Evolutionary conservation across 2,329 filamentous ascomycete genomes (phyloP).

Genomic region (Xylariaceae sp.): DNA sequence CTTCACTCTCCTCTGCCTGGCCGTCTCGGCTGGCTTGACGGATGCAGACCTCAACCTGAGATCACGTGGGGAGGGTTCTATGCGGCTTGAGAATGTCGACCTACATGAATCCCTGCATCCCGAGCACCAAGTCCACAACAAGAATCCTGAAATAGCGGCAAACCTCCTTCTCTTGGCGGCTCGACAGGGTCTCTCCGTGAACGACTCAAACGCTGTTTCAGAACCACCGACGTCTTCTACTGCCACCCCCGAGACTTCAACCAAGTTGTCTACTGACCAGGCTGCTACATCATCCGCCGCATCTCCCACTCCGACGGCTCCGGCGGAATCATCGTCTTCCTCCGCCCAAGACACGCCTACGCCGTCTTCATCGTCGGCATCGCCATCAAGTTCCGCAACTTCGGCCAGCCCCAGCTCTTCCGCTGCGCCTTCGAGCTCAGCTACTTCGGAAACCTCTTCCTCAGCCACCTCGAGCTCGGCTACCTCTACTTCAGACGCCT

Average conservation of each 20-base stretch:
- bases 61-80: constrained; percentile 19
- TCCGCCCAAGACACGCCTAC: constrained; percentile 7
- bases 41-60: constrained; percentile 28
- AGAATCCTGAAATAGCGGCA: constrained; percentile 57
- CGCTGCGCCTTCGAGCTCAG: neutral
- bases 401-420: neutral
- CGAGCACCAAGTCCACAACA: constrained; percentile 56
- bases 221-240: constrained; percentile 13
- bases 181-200: constrained; percentile 43
- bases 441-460: constrained; percentile 5
- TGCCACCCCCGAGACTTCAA: constrained; percentile 11
- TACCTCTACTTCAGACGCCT: neutral
- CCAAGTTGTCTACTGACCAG: constrained; percentile 7
- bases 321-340: constrained; percentile 16
- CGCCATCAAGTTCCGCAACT: neutral
- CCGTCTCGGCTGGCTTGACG: constrained; percentile 34
- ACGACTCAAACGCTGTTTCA: constrained; percentile 29
- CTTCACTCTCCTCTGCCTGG: constrained; percentile 30
- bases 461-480: too few species aligned
- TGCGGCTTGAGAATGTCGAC: constrained; percentile 8
- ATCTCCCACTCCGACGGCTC: constrained; percentile 17
- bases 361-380: neutral
- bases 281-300: constrained; percentile 18
- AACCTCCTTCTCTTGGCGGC: constrained; percentile 60
- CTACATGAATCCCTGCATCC: constrained; percentile 50